Conservation (phyloP, 345 rosid species). For the Brassica napus region DNA sequence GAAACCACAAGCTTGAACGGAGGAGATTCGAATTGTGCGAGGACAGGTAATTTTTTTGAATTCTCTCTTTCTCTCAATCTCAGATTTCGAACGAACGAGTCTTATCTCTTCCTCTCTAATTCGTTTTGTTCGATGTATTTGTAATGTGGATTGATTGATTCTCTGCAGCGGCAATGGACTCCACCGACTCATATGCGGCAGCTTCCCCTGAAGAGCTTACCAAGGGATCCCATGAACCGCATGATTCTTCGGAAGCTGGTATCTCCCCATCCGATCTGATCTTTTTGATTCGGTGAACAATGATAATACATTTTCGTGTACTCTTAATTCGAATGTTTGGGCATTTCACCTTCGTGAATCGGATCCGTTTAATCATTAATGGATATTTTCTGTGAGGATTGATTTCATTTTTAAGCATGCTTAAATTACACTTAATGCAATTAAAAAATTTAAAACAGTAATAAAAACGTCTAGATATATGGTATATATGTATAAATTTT, state of each 20-base stretch:
- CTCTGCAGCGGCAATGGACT: conserved; percentile 62
- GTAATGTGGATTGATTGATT: conserved; percentile 27
- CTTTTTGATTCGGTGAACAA: not conserved
- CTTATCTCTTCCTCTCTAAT: conserved; percentile 8
- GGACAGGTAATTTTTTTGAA: conserved; percentile 15
- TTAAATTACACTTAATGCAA: not conserved
- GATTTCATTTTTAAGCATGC: not conserved
- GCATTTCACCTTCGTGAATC: conserved; percentile 6
- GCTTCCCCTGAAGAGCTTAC: conserved; percentile 75
- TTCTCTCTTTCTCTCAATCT: conserved; percentile 22
- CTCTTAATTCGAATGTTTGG: conserved; percentile 2
- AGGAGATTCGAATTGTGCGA: conserved; percentile 32
- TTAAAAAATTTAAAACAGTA: too few species aligned
- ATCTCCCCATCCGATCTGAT: conserved; percentile 46
- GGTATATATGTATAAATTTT: too few species aligned
- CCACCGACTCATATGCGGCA: conserved; percentile 80
- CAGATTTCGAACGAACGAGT: conserved; percentile 37
- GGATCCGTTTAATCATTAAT: conserved; percentile 7
- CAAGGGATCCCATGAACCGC: conserved; percentile 70
- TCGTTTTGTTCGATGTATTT: conserved; percentile 16
- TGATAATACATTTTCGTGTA: conserved; percentile 2
- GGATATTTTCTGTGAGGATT: too few species aligned
- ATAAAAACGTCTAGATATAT: too few species aligned
- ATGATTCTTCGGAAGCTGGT: conserved; percentile 75
- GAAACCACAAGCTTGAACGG: not conserved